Evolutionary conservation across 1,139 yeast species (phyloP).

Genomic region (Candida sp.): DNA sequence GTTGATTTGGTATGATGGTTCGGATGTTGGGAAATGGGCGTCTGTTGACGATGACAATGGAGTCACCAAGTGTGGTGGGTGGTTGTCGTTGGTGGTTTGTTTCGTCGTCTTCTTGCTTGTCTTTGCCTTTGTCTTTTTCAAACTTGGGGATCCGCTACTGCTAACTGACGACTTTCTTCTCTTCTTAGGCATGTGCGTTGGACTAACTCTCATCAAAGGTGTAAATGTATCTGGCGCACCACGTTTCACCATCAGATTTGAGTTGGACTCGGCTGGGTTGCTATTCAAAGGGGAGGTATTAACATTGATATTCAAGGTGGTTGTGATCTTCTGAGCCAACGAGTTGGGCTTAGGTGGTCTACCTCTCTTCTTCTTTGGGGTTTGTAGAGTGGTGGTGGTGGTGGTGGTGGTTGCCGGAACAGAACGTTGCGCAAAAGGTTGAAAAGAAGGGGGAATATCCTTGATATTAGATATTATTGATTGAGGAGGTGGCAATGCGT

Average conservation of each 20-base stretch:
- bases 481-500: constrained; percentile 1
- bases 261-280: constrained; percentile 41
- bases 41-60: constrained; percentile 23
- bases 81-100: constrained; percentile 6
- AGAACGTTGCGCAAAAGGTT: neutral
- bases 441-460: neutral
- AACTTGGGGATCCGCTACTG: constrained; percentile 12
- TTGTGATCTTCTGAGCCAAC: constrained; percentile 42
- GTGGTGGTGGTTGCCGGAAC: neutral
- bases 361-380: constrained; percentile 47
- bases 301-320: constrained; percentile 47
- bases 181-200: constrained; percentile 20
- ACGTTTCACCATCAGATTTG: constrained; percentile 41
- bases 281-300: constrained; percentile 38
- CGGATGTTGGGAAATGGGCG: constrained; percentile 16
- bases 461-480: constrained; percentile 2
- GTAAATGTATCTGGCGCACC: constrained; percentile 53
- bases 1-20: constrained; percentile 30
- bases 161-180: constrained; percentile 15
- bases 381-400: constrained; percentile 12
- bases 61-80: constrained; percentile 20
- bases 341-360: constrained; percentile 52
- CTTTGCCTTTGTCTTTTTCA: constrained; percentile 14
- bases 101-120: neutral
- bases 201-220: constrained; percentile 51